Evolutionary conservation across 2,329 filamentous ascomycete genomes (phyloP), one percentile per base, ranked within the genome.

Genomic region (Emergomyces africanus): DNA sequence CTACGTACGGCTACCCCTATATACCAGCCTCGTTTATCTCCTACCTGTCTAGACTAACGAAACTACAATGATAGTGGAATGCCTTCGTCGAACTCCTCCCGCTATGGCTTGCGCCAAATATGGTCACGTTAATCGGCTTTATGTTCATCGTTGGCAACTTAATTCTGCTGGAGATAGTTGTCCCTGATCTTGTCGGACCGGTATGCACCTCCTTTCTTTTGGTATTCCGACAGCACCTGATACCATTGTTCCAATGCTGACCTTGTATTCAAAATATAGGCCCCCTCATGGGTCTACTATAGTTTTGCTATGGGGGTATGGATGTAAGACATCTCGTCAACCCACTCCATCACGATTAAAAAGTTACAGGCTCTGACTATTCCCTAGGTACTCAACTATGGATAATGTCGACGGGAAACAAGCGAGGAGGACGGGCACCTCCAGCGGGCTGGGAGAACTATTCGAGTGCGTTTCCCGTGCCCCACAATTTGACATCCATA

Each of bases 361-460:
- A 25, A 5, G 23, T 14, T 33, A 20, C 41, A 30, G 28, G 23
- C 18, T 39, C 42, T 49, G 41, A 41, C 39, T 25, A 25, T 23
- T 54, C 35, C 44, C 46, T 65, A 80, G 79, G 72, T 86, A 97
- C 75, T 95, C 94, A 66, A 99, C 94, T 15, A 91, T 99, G 87
- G 94, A 99, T 78, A 99, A 99, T 73, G 87, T 97, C 64, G 94
- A 99, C 73, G 94, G 94, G 66, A 99, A 99, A 77, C 94, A 99
- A 78, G 94, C 94, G 60, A 83, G 94, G 64, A 83, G 94, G 68
- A 99, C 94, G 3, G 91, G 92, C 57, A 96, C 92, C 3, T 97
- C 92, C 35, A 96, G 90, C 71, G 90, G 90, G 0, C 81, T 99
- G 30, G 94, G 94, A 66, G 94, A 99, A 75, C 84, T 99, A 15